Evolutionary conservation across 192 early-diverging fungal species (phyloP).

Genomic region (Bifiguratus adelaidae): DNA sequence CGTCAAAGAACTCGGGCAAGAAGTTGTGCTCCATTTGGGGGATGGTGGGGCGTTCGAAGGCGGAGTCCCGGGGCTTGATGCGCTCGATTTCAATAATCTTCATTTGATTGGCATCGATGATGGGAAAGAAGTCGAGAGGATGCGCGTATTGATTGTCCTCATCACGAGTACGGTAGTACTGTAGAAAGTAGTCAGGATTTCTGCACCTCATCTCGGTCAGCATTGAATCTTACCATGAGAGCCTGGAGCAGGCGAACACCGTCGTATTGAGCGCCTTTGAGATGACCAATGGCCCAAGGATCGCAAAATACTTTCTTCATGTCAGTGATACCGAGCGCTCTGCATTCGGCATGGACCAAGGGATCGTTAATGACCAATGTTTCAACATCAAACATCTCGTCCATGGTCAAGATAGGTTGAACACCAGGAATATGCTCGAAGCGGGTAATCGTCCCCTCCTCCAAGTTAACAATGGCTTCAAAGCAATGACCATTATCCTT

Average conservation of each 20-base stretch:
- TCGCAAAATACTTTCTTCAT: constrained; percentile 20
- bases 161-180: constrained; percentile 24
- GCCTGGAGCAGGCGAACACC: not conserved
- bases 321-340: constrained; percentile 19
- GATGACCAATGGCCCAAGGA: constrained; percentile 15
- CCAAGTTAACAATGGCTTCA: constrained; percentile 18
- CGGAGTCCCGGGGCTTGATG: constrained; percentile 16
- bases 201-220: too few relatives aligned
- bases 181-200: too few relatives aligned
- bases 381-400: constrained; percentile 24
- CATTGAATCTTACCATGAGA: too few relatives aligned
- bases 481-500: constrained; percentile 9
- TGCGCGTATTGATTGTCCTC: constrained; percentile 29
- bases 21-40: constrained; percentile 22
- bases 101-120: constrained; percentile 18
- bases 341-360: constrained; percentile 15
- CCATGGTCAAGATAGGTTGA: constrained; percentile 24
- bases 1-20: constrained; percentile 23
- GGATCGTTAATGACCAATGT: constrained; percentile 13
- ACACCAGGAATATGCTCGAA: constrained; percentile 17
- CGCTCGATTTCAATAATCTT: constrained; percentile 22
- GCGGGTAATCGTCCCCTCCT: constrained; percentile 2
- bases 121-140: constrained; percentile 26
- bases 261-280: not conserved
- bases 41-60: constrained; percentile 22